These are phyloP conservation scores for Sporothrix sp. DNA, from an alignment of 2,329 filamentous ascomycete genomes.

Conservation along the genomic window DNA sequence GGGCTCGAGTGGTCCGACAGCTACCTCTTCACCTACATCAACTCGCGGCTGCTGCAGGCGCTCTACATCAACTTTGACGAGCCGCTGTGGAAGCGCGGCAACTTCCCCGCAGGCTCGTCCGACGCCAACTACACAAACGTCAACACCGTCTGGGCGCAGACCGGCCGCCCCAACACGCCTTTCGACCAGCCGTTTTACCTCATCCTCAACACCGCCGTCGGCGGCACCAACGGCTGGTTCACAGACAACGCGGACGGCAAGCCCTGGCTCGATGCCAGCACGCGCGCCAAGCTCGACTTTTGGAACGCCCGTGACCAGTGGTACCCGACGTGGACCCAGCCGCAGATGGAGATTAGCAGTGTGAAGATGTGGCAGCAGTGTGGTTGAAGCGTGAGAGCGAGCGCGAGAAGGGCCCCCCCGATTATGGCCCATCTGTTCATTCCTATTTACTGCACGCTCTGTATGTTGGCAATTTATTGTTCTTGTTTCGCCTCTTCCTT, in stretches of 20 bases:
- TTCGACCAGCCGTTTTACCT: slow-evolving; percentile 71
- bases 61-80: slow-evolving; percentile 66
- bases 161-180: slow-evolving; percentile 52
- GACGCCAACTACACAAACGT: slow-evolving; percentile 56
- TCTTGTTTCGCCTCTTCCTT: neutral
- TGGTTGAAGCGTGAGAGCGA: slow-evolving; percentile 50
- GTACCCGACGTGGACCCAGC: slow-evolving; percentile 61
- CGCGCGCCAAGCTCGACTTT: slow-evolving; percentile 63
- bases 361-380: slow-evolving; percentile 65
- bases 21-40: slow-evolving; percentile 79
- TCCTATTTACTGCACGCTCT: neutral
- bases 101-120: slow-evolving; percentile 48
- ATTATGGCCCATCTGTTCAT: neutral
- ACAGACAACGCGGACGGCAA: slow-evolving; percentile 60
- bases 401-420: too few species aligned
- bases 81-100: slow-evolving; percentile 58
- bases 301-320: slow-evolving; percentile 58
- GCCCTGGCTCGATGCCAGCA: slow-evolving; percentile 65
- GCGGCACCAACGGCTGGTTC: slow-evolving; percentile 77
- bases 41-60: slow-evolving; percentile 69
- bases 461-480: neutral
- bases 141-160: slow-evolving; percentile 52
- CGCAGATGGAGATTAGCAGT: slow-evolving; percentile 57
- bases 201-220: slow-evolving; percentile 66
- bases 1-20: slow-evolving; percentile 82